These are phyloP conservation scores for Triticum urartu DNA, from an alignment of 176 grass and related monocot genomes.

Conservation along the genomic window DNA sequence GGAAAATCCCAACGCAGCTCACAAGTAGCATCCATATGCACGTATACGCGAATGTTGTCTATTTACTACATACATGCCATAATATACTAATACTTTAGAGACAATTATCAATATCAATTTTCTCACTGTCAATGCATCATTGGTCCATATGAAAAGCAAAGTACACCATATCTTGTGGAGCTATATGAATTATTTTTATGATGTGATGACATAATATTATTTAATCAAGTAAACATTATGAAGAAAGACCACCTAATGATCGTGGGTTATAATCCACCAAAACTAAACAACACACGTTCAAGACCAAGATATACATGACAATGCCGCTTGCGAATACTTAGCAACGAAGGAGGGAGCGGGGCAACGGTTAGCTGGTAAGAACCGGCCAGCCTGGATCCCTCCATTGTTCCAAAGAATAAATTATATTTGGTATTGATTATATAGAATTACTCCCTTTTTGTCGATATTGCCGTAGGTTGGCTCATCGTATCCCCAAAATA, in stretches of 20 bases:
- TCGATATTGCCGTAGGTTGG: not conserved
- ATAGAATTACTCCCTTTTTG: not conserved
- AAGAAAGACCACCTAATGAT: not conserved
- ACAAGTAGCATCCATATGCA: no score
- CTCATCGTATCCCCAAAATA: not conserved
- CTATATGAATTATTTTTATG: no score
- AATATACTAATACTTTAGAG: not conserved
- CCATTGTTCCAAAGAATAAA: not conserved
- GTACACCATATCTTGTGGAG: not conserved
- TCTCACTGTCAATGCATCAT: not conserved
- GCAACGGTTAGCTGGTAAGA: not conserved
- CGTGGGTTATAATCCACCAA: not conserved
- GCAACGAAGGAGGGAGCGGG: no score
- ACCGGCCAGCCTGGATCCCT: not conserved
- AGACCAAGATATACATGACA: not conserved
- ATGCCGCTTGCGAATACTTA: not conserved
- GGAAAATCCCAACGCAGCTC: no score
- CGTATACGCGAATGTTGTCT: no score
- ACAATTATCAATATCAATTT: not conserved
- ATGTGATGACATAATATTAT: no score
- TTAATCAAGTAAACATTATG: not conserved
- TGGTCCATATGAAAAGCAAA: not conserved
- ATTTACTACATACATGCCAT: not conserved
- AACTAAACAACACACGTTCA: not conserved
- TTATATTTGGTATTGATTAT: not conserved